Evolutionary conservation across 2,329 filamentous ascomycete genomes (phyloP).

Genomic region (Amauroascus verrucosus): DNA sequence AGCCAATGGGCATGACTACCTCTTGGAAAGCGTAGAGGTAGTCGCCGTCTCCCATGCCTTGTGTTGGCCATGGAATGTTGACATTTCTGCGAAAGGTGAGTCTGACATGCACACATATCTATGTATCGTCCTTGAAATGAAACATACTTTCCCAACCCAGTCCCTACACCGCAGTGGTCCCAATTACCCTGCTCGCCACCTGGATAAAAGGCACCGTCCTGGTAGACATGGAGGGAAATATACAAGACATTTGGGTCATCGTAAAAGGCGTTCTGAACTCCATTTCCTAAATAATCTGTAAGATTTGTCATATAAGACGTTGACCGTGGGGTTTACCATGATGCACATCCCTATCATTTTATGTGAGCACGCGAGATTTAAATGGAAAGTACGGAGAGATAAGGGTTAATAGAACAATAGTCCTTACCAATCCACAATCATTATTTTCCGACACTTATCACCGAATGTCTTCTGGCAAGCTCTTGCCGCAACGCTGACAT

Average conservation of each 20-base stretch:
- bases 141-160: constrained; percentile 46
- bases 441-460: constrained; percentile 69
- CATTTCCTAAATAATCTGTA: constrained; percentile 55
- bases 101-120: not conserved
- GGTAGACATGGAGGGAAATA: constrained; percentile 85
- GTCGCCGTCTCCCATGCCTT: constrained; percentile 86
- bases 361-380: constrained; percentile 1
- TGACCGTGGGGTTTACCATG: constrained; percentile 39
- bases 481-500: constrained; percentile 83
- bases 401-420: not conserved
- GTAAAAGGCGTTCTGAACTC: constrained; percentile 93
- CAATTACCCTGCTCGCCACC: constrained; percentile 48
- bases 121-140: not conserved
- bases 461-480: constrained; percentile 76
- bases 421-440: constrained; percentile 88
- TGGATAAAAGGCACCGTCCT: constrained; percentile 77
- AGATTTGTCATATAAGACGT: not conserved
- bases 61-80: constrained; percentile 58
- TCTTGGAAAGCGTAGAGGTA: constrained; percentile 95
- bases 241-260: constrained; percentile 90
- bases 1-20: constrained; percentile 90
- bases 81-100: constrained; percentile 42
- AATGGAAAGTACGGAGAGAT: not conserved
- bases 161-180: constrained; percentile 48
- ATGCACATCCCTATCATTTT: constrained; percentile 49